These are phyloP conservation scores for Aspergillus aculeatus DNA, from an alignment of 2,329 filamentous ascomycete species.

Conservation along the genomic window DNA sequence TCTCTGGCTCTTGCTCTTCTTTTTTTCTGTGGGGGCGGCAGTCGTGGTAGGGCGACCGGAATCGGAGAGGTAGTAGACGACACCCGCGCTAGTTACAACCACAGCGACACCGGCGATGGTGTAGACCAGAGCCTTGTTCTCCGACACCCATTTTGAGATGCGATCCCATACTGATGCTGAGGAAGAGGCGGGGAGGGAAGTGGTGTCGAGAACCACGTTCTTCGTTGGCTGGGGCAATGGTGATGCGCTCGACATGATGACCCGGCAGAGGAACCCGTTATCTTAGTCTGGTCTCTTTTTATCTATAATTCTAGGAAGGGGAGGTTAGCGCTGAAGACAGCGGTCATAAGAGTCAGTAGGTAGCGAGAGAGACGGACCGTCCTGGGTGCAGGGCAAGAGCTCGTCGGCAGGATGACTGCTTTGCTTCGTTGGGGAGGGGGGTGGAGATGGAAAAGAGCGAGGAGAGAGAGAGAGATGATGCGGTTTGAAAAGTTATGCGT, in stretches of 20 bases:
- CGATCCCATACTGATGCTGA: constrained; percentile 82
- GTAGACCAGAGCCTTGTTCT: constrained; percentile 94
- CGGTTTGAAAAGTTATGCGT: constrained; percentile 39
- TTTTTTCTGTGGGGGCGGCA: constrained; percentile 49
- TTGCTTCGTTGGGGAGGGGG: constrained; percentile 9
- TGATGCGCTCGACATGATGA: constrained; percentile 43
- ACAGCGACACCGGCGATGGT: constrained; percentile 93
- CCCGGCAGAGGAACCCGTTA: constrained; percentile 19
- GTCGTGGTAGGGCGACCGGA: constrained; percentile 45
- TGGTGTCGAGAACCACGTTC: constrained; percentile 42
- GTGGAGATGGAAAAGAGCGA: constrained; percentile 27
- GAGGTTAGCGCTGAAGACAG: constrained; percentile 1
- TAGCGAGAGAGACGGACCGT: constrained; percentile 18
- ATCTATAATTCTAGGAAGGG: constrained; percentile 11
- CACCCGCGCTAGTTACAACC: constrained; percentile 85
- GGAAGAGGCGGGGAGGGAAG: constrained; percentile 44
- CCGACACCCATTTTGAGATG: constrained; percentile 84
- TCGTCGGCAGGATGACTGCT: constrained; percentile 17
- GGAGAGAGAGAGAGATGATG: constrained; percentile 19
- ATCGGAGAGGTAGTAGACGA: constrained; percentile 81
- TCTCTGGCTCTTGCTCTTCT: constrained; percentile 87
- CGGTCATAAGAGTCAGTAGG: neutral
- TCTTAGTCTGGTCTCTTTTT: constrained; percentile 10
- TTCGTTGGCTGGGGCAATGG: constrained; percentile 36
- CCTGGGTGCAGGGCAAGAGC: constrained; percentile 17